Base-by-base conservation (phyloP, 2,329 filamentous ascomycete species). In the Penicillium occitanis region DNA sequence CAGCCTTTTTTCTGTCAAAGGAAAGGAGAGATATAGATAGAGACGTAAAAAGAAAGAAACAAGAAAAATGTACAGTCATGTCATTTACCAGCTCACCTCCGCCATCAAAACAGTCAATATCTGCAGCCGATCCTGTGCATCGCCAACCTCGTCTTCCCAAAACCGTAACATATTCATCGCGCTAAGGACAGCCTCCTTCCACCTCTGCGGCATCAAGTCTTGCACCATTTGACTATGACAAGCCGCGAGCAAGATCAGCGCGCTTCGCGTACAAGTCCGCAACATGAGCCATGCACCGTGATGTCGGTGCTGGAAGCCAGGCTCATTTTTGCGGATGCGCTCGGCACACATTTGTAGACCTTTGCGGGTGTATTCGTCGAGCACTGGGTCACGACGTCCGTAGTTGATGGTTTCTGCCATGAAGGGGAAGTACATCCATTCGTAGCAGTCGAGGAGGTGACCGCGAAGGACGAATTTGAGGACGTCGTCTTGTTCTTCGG, bases 401-500 rank as follows among this genome's bases (percentile, higher is more conserved):
- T 72, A 68, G 14, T 74, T 65, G 19, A 77, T 72, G 6, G 71
- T 72, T 46, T 74, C 73, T 1, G 73, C 71, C 35, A 78, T 70
- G 48, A 77, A 78, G 5, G 74, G 75, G 71, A 75, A 78, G 65
- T 78, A 78, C 70, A 78, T 78, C 70, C 73, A 74, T 65, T 78
- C 76, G 48, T 77, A 75, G 65, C 75, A 78, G 65, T 78, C 75
- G 17, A 77, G 71, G 4, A 77, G 69, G 62, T 78, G 76, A 5
- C 73, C 75, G 28, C 70, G 71, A 10, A 78, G 73, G 28, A 78
- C 75, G 61, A 78, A 76, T 64, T 73, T 73, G 5, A 78, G 70
- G 19, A 72, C 72, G 42, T 76, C 74, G 55, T 76, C 68, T 48
- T 73, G 70, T 59, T 69, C 67, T 53, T 73, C 72, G 19, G 69